Evolutionary conservation across 176 grass and related monocot species (phyloP), one percentile per base, ranked within the genome.

Genomic region (Zea luxurians): DNA sequence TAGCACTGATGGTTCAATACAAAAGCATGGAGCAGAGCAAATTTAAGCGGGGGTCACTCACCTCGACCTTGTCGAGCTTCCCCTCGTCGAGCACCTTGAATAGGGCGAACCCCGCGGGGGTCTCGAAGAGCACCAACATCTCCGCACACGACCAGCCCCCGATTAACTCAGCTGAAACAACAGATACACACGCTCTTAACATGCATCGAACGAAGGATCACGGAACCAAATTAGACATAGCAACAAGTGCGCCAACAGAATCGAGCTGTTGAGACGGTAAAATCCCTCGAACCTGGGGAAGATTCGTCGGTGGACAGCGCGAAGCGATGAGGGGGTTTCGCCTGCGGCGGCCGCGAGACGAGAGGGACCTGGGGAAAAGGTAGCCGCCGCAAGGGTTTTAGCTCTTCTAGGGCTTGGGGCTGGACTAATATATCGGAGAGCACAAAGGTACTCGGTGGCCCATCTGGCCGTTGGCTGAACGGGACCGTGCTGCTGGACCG

Each of bases 31-130:
- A 16, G 17, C 37, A 34, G 50, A 35, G 6, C 40, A 7, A 54
- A 55, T 62, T 13, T 6, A 70, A 10, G 27, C 27, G 27, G 27
- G 27, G 27, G 27, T 27, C 13, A 78, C 72, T 82, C 69, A 97
- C 94, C 87, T 97, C 89, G n/a, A 93, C 82, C 61, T 88, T 88
- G 62, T 82, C 70, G 73, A 97, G 88, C 83, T 97, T 97, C n/a
- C 88, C 90, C 86, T 97, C 88, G 38, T 97, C 82, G 40, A 97
- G 84, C 70, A 97, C 93, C 85, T 97, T 97, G 70, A 97, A 97
- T 16, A 97, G 88, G 50, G 93, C 90, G 66, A 97, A 97, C 40
- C 93, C 93, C 77, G 93, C 93, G 15, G 93, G 93, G 10, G 93
- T 97, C 69, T 97, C 93, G 69, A 97, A 97, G 4, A 71, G 46